A percentile compares a stretch with the other conserved stretches of the same genome.
Conservation (phyloP, 2,329 filamentous ascomycete genomes). For the Endocalyx cinctus region DNA sequence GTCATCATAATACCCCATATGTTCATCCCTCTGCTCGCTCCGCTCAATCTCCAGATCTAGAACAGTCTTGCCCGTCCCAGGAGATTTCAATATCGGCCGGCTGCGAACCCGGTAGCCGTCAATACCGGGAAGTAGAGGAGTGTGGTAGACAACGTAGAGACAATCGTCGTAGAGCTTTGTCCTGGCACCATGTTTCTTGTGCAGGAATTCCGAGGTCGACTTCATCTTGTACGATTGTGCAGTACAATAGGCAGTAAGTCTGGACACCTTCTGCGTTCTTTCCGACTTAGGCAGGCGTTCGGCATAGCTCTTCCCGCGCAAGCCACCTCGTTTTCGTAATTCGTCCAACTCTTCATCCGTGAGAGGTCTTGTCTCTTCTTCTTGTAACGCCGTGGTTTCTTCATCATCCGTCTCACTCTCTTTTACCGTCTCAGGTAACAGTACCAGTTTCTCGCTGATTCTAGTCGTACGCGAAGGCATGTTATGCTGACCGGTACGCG, state of each 20-base stretch:
- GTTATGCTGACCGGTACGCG: slow-evolving; percentile 48
- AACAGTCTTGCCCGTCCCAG: slow-evolving; percentile 82
- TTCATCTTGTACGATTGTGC: slow-evolving; percentile 90
- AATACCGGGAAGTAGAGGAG: slow-evolving; percentile 78
- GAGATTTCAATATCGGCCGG: slow-evolving; percentile 86
- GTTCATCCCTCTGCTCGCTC: slow-evolving; percentile 82
- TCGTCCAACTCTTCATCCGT: slow-evolving; percentile 65
- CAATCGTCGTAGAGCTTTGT: slow-evolving; percentile 98
- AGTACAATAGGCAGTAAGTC: slow-evolving; percentile 93
- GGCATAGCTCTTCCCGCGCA: slow-evolving; percentile 81
- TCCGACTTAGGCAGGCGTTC: slow-evolving; percentile 87
- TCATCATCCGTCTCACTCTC: slow-evolving; percentile 54
- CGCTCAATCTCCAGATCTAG: slow-evolving; percentile 94
- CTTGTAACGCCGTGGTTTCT: slow-evolving; percentile 40
- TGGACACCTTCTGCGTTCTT: slow-evolving; percentile 78
- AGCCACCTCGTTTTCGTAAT: slow-evolving; percentile 57
- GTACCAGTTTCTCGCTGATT: slow-evolving; percentile 92
- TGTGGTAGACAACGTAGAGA: slow-evolving; percentile 89
- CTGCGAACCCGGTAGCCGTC: slow-evolving; percentile 87
- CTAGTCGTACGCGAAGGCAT: slow-evolving; percentile 87
- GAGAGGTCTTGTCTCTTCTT: slow-evolving; percentile 56
- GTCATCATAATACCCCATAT: slow-evolving; percentile 85
- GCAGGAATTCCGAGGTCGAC: slow-evolving; percentile 81
- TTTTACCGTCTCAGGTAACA: slow-evolving; percentile 76
- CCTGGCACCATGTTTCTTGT: slow-evolving; percentile 80